Evolutionary conservation across 768 basidiomycete species (phyloP), one percentile per base, ranked within the genome.

Genomic region (Strobilomyces echinocephalus): DNA sequence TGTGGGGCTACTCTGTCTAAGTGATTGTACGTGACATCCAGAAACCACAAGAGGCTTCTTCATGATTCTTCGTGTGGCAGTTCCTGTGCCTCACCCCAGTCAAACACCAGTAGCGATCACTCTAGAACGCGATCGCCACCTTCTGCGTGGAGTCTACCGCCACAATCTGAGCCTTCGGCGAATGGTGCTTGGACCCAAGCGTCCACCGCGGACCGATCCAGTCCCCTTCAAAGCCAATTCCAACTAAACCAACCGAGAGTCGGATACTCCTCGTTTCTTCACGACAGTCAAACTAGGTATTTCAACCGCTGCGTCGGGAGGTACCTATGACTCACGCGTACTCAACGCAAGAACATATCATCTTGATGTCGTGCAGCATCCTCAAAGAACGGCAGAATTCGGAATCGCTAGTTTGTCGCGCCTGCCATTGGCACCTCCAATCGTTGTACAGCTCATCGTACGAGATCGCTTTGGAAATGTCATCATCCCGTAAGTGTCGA

Each of bases 311-410:
- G 47, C 60, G 41, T 31, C 38, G 50, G 41, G 28, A 44, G 39
- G 58, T 50, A 38, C 42, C 46, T 44, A 57, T 55, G 42, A 50
- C 62, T 67, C 46, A 69, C 54, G 50, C 42, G 21, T 46, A 26
- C 34, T 52, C 58, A 43, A 61, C 47, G 53, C 57, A 61, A 84
- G 84, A 70, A 74, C 81, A 1, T 95, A 94, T 67, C 81, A 86
- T 45, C 83, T 97, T 16, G 84, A 89, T 65, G 82, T 95, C 54
- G 79, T 93, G 26, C 93, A 97, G 62, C 86, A 94, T 55, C 93
- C 93, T 10, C 77, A 81, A 58, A 79, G 79, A 56, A 85, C 89
- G 26, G 91, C 93, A 38, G 90, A 90, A 67, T 93, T 91, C 69
- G 86, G 88, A 44, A 73, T 79, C 46, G 79, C 80, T 20, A 83